A percentile compares a stretch with the other conserved stretches of the same genome.
Evolutionary conservation across 2,329 filamentous ascomycete species (phyloP).

Genomic region (Aspergillus sp.): DNA sequence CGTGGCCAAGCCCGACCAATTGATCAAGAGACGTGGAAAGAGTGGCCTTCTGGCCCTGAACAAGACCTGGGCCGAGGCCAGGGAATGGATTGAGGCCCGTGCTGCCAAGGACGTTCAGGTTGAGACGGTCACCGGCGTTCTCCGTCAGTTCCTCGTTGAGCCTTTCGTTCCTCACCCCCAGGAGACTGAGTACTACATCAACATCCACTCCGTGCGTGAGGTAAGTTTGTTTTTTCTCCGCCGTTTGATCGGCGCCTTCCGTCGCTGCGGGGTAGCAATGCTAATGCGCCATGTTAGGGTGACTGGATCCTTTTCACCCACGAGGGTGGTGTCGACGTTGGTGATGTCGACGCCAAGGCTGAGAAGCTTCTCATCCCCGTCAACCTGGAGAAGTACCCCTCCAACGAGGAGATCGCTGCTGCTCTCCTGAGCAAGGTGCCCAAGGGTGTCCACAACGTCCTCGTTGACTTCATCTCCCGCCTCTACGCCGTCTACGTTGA

Average conservation of each 20-base stretch:
- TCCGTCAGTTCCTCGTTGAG: constrained; percentile 96
- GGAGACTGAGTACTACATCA: constrained; percentile 99
- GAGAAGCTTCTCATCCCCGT: constrained; percentile 98
- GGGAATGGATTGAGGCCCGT: constrained; percentile 88
- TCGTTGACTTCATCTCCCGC: constrained; percentile 98
- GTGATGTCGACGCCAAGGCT: constrained; percentile 97
- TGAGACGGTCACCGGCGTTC: constrained; percentile 82
- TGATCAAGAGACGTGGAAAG: constrained; percentile 99
- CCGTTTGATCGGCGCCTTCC: constrained; percentile 28
- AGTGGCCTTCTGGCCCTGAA: constrained; percentile 94
- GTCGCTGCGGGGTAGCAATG: background rate
- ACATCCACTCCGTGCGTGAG: constrained; percentile 99
- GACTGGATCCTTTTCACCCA: constrained; percentile 99
- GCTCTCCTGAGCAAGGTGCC: constrained; percentile 90
- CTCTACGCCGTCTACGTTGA: constrained; percentile 99
- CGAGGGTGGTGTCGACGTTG: constrained; percentile 98
- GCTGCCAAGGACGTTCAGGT: constrained; percentile 92
- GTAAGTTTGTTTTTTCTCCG: constrained; percentile 62
- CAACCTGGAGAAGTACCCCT: constrained; percentile 90
- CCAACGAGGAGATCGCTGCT: constrained; percentile 87
- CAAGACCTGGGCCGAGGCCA: constrained; percentile 94
- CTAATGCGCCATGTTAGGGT: constrained; percentile 59
- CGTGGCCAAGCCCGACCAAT: constrained; percentile 98
- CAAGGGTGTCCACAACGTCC: constrained; percentile 92
- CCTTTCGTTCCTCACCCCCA: constrained; percentile 95